Conservation (phyloP, 2,329 filamentous ascomycete genomes). For the Aspergillus nomiae region DNA sequence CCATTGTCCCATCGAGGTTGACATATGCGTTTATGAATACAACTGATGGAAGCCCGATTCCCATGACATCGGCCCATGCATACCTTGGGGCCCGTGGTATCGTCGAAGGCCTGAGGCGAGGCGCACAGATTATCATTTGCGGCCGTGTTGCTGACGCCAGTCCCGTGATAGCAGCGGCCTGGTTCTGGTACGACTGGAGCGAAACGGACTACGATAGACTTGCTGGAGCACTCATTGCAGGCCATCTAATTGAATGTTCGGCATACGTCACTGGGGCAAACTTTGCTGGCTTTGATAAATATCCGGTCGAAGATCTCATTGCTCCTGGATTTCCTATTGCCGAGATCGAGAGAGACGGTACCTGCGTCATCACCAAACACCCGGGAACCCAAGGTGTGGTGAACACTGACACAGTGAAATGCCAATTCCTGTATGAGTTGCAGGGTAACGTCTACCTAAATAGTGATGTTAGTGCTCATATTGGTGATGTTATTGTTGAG, state of each 20-base stretch:
- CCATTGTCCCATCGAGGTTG: slow-evolving; percentile 37
- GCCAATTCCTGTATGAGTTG: slow-evolving; percentile 54
- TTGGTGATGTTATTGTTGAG: slow-evolving; percentile 39
- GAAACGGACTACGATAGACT: slow-evolving; percentile 52
- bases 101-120: slow-evolving; percentile 43
- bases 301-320: slow-evolving; percentile 43
- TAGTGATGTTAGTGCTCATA: slow-evolving; percentile 47
- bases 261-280: slow-evolving; percentile 59
- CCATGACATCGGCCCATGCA: slow-evolving; percentile 47
- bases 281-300: slow-evolving; percentile 52
- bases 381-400: slow-evolving; percentile 47
- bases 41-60: slow-evolving; percentile 40
- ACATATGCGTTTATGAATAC: slow-evolving; percentile 43
- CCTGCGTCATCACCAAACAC: slow-evolving; percentile 54
- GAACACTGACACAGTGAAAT: slow-evolving; percentile 43
- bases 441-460: slow-evolving; percentile 54
- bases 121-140: slow-evolving; percentile 54
- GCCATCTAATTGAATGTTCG: slow-evolving; percentile 58
- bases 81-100: slow-evolving; percentile 58
- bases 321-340: slow-evolving; percentile 53
- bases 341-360: slow-evolving; percentile 50
- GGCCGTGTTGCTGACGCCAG: slow-evolving; percentile 54
- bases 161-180: slow-evolving; percentile 58
- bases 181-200: slow-evolving; percentile 59
- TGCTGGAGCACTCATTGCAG: slow-evolving; percentile 54